phyloP scores from a whole-genome alignment of 2,329 filamentous ascomycete genomes.

The Seiridium unicorne region DNA sequence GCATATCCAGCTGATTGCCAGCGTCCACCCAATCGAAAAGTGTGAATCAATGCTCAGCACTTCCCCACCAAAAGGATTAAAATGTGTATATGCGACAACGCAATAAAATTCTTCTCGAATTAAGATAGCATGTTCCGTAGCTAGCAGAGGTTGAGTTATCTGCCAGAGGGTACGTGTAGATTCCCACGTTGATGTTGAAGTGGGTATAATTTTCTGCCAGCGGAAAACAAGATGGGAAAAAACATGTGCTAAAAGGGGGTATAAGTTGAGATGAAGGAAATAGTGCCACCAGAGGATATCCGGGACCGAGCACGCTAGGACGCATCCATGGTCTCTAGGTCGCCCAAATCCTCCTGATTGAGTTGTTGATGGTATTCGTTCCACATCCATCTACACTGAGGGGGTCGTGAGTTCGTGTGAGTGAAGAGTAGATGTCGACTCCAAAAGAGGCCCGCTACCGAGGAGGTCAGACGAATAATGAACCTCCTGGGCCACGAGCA shows the following conservation, averaged over 20 bases:
- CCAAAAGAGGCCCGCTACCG: slow-evolving; percentile 17
- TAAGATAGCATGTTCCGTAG: not conserved
- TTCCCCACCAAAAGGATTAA: not conserved
- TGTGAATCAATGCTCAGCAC: not conserved
- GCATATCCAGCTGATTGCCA: not conserved
- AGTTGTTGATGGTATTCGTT: slow-evolving; percentile 14
- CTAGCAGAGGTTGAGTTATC: not conserved
- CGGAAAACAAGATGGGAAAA: slow-evolving; percentile 1
- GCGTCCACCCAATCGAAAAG: not conserved
- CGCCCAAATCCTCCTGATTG: slow-evolving; percentile 10
- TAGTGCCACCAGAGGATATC: slow-evolving; percentile 1
- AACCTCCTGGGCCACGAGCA: slow-evolving; percentile 21
- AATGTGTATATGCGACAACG: not conserved
- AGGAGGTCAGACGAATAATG: slow-evolving; percentile 11
- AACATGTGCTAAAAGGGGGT: slow-evolving; percentile 11
- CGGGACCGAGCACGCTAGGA: slow-evolving; percentile 24
- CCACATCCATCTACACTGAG: not conserved
- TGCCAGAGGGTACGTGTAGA: not conserved
- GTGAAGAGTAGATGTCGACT: slow-evolving; percentile 21
- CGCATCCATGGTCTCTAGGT: slow-evolving; percentile 22
- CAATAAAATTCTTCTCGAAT: not conserved
- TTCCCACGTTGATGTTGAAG: slow-evolving; percentile 12
- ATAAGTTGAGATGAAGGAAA: slow-evolving; percentile 12
- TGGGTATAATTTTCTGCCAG: slow-evolving; percentile 12
- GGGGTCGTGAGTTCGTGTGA: slow-evolving; percentile 17